Evolutionary conservation across 345 rosid species (phyloP), one percentile per base, ranked within the genome.

Genomic region (Ceriops zippeliana): DNA sequence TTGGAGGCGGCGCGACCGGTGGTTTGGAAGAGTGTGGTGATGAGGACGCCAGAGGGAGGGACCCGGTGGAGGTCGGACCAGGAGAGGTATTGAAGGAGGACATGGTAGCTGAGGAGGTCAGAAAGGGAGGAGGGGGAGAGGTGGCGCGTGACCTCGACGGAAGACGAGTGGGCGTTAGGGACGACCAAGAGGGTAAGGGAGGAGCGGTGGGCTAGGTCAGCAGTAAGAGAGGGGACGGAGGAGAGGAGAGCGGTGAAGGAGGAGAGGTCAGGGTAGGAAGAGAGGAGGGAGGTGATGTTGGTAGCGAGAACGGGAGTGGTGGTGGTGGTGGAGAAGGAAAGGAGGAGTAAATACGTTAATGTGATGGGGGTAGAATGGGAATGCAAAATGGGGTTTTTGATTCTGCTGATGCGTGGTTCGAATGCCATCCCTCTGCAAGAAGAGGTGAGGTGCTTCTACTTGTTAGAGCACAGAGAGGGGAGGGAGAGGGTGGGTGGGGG

Each of bases 61-160:
- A 91, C 76, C 59, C 85, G 78, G 26, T 69, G 85, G 80, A 95
- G 93, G 80, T 83, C 88, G 19, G 80, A 58, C 72, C 75, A 76
- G 32, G 96, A 89, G 75, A 91, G 71, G 87, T 78, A 95, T 52
- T 89, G 89, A 52, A 95, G 86, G 27, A 95, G 87, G 67, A 91
- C 80, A 73, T 95, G 90, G 83, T 86, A 91, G 67, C 97, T 87
- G 76, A 91, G 87, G 82, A 95, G 87, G 88, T 95, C 97, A 52
- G 92, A 88, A 30, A 87, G 83, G 1, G 90, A 59, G 60, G 85
- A 68, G 1, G 86, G 86, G n/a, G 90, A 71, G 73, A 91, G 84
- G 75, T 51, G 91, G 85, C 86, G 90, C 73, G 90, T 88, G 87
- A 82, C 65, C 38, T 80, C 88, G 1, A 69, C 63, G 57, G 79